A percentile compares a stretch with the other conserved stretches of the same genome.
Conservation (phyloP, 352 stramenopile species). For the Lagenidium giganteum region DNA sequence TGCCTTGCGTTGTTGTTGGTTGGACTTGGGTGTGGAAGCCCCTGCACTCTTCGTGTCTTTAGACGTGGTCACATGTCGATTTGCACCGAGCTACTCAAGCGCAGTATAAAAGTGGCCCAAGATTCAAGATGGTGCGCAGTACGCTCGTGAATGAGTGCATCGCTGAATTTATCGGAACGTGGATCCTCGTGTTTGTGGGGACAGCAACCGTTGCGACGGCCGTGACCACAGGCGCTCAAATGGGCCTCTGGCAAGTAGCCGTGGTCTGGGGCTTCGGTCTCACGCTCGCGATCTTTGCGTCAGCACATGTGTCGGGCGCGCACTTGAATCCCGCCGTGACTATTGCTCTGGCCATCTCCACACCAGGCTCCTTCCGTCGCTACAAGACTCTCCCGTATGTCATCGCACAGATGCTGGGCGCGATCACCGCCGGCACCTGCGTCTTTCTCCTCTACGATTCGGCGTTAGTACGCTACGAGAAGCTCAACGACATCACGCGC, state of each 20-base stretch:
- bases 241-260: constrained; percentile 11
- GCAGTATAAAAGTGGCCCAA: too few relatives aligned
- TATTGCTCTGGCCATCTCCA: constrained; percentile 15
- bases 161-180: constrained; percentile 12
- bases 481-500: constrained; percentile 29
- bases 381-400: constrained; percentile 25
- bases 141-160: too few relatives aligned
- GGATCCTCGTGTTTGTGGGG: constrained; percentile 14
- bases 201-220: constrained; percentile 6
- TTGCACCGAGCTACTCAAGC: too few relatives aligned
- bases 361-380: background rate
- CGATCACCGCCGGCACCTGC: constrained; percentile 23
- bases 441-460: constrained; percentile 27
- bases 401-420: constrained; percentile 18
- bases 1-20: too few relatives aligned
- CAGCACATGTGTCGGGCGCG: constrained; percentile 9
- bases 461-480: constrained; percentile 47
- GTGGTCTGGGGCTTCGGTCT: constrained; percentile 21
- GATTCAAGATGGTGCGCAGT: too few relatives aligned
- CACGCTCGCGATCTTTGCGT: constrained; percentile 16
- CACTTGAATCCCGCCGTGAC: constrained; percentile 45
- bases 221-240: constrained; percentile 9
- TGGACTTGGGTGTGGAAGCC: too few relatives aligned
- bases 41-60: too few relatives aligned
- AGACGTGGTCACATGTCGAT: too few relatives aligned